A percentile compares a stretch with the other conserved stretches of the same genome.
Evolutionary conservation across 371 early-diverging fungal genomes (phyloP).

Genomic region (Haplosporangium sp.): DNA sequence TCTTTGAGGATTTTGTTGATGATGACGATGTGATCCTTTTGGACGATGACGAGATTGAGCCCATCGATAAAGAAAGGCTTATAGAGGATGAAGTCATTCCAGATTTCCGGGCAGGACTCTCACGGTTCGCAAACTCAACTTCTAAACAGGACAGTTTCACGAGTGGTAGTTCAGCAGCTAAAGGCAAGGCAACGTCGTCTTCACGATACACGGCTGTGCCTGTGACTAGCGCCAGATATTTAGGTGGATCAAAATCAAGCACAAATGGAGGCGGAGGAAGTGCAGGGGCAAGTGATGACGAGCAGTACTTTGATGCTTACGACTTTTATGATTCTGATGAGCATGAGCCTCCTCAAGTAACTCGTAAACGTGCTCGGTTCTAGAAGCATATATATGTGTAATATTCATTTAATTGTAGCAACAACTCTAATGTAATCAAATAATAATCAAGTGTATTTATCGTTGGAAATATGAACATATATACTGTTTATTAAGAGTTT

Average conservation of each 20-base stretch:
- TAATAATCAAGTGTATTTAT: not conserved
- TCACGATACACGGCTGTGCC: conserved; percentile 2
- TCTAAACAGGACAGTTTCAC: not conserved
- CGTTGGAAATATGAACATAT: no score
- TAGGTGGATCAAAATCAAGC: not conserved
- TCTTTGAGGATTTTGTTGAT: conserved; percentile 22
- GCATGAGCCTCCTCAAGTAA: conserved; percentile 43
- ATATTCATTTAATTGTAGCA: not conserved
- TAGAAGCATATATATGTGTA: conserved; percentile 1
- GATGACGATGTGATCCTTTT: conserved; percentile 1
- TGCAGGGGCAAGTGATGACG: conserved; percentile 28
- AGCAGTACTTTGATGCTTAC: conserved; percentile 37
- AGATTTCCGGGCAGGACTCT: conserved; percentile 11
- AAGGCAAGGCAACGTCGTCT: not conserved
- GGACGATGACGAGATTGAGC: not conserved
- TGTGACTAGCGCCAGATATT: not conserved
- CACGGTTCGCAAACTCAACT: conserved; percentile 10
- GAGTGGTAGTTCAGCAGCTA: not conserved
- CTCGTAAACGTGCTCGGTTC: conserved; percentile 19
- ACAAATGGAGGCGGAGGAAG: not conserved
- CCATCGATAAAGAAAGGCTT: conserved; percentile 11
- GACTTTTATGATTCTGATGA: conserved; percentile 49
- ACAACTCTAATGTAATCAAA: not conserved
- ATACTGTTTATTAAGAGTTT: conserved; percentile 19
- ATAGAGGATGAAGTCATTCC: conserved; percentile 3